Evolutionary conservation across 495 filamentous ascomycete genomes (phyloP).

Genomic region (Staphylotrichum tortipilum): DNA sequence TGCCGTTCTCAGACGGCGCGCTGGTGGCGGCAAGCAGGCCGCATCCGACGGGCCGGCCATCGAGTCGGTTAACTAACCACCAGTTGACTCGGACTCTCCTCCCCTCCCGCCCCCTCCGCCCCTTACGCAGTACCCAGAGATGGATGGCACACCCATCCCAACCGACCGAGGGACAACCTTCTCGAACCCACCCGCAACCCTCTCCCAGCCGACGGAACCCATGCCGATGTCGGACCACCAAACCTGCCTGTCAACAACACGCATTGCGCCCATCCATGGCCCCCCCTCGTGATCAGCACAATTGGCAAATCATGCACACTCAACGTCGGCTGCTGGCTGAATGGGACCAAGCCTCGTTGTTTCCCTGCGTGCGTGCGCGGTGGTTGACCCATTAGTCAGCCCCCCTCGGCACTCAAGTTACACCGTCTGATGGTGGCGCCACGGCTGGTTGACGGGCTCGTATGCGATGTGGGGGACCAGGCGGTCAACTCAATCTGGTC

Average conservation of each 20-base stretch:
- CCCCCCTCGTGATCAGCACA: background rate
- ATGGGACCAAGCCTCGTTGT: background rate
- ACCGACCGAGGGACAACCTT: no score
- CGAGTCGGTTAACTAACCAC: no score
- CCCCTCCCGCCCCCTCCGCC: no score
- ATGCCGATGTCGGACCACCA: slow-evolving; percentile 1
- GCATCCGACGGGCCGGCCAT: slow-evolving; percentile 7
- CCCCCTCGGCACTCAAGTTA: slow-evolving; percentile 5
- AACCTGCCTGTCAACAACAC: no score
- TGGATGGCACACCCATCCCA: no score
- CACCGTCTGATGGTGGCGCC: slow-evolving; percentile 6
- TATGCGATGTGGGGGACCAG: background rate
- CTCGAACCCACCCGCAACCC: no score
- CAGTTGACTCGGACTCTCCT: no score
- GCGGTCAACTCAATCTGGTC: background rate
- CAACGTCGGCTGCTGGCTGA: no score
- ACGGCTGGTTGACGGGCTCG: no score
- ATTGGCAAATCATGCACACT: no score
- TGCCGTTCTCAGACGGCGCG: background rate
- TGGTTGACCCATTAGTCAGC: background rate
- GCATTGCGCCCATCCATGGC: no score
- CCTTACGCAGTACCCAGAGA: no score
- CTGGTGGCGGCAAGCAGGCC: background rate
- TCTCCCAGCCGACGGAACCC: background rate
- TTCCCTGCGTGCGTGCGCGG: background rate